These are phyloP conservation scores for Mytilinidion resinicola DNA, from an alignment of 495 filamentous ascomycete species.

Conservation along the genomic window DNA sequence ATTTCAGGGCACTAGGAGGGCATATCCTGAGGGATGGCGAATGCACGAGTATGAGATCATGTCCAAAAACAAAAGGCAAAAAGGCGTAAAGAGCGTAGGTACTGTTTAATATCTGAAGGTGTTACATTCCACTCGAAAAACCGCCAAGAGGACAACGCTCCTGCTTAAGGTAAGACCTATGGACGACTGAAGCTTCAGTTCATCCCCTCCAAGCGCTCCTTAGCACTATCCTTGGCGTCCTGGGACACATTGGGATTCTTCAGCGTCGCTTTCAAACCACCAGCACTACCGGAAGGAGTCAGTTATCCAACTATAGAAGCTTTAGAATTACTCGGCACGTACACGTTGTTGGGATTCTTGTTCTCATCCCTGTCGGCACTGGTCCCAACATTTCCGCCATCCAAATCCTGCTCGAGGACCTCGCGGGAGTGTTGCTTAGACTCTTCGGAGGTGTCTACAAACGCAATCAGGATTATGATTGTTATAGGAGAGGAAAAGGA, in stretches of 20 bases:
- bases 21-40: too few species aligned
- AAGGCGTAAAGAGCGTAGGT: too few species aligned
- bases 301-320: background rate
- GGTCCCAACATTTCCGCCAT: conserved; percentile 29
- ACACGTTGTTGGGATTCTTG: conserved; percentile 44
- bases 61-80: too few species aligned
- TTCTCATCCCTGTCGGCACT: conserved; percentile 18
- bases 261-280: conserved; percentile 23
- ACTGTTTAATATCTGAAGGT: too few species aligned
- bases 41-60: too few species aligned
- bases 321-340: conserved; percentile 5
- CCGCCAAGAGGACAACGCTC: too few species aligned
- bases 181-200: background rate
- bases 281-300: background rate
- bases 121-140: too few species aligned
- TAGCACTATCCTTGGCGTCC: conserved; percentile 43
- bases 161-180: too few species aligned
- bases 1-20: too few species aligned
- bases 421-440: conserved; percentile 41
- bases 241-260: conserved; percentile 45
- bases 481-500: background rate
- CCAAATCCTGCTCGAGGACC: conserved; percentile 41
- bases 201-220: conserved; percentile 27
- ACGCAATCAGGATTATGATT: background rate
- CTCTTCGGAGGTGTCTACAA: conserved; percentile 40